Conservation (phyloP, 352 stramenopile genomes). For the Aphanomyces invadans region DNA sequence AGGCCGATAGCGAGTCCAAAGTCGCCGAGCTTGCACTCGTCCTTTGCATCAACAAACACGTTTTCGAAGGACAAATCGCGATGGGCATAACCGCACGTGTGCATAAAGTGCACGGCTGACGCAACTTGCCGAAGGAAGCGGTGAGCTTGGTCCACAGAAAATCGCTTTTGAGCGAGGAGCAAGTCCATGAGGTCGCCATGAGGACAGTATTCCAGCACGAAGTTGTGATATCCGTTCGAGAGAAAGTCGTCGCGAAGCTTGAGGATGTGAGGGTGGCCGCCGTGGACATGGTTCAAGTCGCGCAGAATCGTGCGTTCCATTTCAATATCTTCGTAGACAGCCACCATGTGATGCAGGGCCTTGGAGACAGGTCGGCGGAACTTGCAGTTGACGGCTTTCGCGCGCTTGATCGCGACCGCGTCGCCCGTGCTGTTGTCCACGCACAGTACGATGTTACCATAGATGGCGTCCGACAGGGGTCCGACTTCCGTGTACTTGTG, state of each 20-base stretch:
- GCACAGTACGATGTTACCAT: constrained; percentile 75
- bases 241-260: constrained; percentile 18
- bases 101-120: constrained; percentile 39
- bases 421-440: constrained; percentile 56
- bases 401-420: constrained; percentile 68
- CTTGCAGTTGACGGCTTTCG: constrained; percentile 24
- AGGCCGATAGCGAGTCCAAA: constrained; percentile 50
- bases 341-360: neutral
- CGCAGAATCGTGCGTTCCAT: neutral
- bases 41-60: constrained; percentile 57
- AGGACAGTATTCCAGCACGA: constrained; percentile 19
- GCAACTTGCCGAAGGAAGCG: constrained; percentile 24
- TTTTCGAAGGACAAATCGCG: constrained; percentile 68
- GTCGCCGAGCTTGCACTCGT: constrained; percentile 59
- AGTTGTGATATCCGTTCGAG: constrained; percentile 1
- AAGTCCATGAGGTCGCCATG: constrained; percentile 16
- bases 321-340: constrained; percentile 10
- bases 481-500: constrained; percentile 15
- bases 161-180: constrained; percentile 15
- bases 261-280: constrained; percentile 15
- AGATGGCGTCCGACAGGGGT: constrained; percentile 38
- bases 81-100: constrained; percentile 54
- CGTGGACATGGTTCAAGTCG: constrained; percentile 16
- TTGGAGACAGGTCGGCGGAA: constrained; percentile 5
- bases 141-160: neutral